Base-by-base conservation (phyloP, 176 grass and related monocot species). In the Avena eriantha region DNA sequence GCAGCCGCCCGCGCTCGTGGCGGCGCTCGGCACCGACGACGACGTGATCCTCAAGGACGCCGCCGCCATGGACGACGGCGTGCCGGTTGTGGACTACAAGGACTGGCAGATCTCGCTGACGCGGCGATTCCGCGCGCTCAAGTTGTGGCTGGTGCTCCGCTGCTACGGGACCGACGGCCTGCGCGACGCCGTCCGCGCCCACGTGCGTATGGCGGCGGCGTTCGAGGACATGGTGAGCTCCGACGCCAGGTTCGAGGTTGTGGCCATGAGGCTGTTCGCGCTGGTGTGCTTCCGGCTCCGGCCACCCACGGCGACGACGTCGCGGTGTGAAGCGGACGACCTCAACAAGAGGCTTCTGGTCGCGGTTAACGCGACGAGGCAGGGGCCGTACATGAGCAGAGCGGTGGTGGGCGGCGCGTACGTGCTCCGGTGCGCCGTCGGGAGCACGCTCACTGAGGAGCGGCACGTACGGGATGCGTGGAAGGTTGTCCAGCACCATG, bases 331-430 rank as follows among this genome's bases (percentile, higher is more conserved):
- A 13, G 63, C 26, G 1, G 16, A 66, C 63, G 26, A 66, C 23
- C 63, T 66, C 63, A 66, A 66, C 26, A 7, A 31, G 14, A 66
- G 26, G 26, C 63, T 66, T 33, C 63, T 33, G 10, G 26, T 12
- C 4, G 63, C 26, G 63, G 63, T 66, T 26, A 66, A 66, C 63
- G 63, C 63, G 63, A 66, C 14, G 13, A 66, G 63, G 26, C 13
- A 66, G 4, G 63, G 63, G 63, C 63, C 63, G 63, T 66, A 66
- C 26, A 66, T 66, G 63, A 66, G 63, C 63, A 33, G 63, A 26
- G 63, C 63, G 13, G 26, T 66, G 26, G 63, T 39, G 36, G 36
- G 36, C 36, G 36, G 36, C 36, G 36, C 36, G 36, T 39, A 39
- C 36, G 36, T 39, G 36, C 36, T 39, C 5, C 36, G 36, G 36